Base-by-base conservation (phyloP, 305 asterid species). In the Fraxinus albicans region DNA sequence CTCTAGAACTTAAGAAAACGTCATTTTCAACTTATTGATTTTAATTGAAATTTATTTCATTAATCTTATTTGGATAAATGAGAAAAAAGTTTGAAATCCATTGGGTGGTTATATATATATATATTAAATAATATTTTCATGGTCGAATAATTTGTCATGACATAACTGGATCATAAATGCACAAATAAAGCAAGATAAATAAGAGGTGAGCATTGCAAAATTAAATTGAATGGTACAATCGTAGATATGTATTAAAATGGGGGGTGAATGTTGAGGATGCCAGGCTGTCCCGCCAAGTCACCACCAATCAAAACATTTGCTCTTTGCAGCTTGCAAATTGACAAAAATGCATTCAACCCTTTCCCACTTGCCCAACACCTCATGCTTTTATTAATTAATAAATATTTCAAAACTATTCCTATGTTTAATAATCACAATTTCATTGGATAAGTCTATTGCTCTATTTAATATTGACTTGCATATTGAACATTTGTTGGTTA, bases 241-340 rank as follows among this genome's bases (percentile, higher is more conserved):
- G 94, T 90, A 85, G 85, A 87, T 85, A 86, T 9, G 27, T 29
- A 9, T 7, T 13, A 79, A 79, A 38, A 55, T 7, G 31, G 58
- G 86, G 91, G 86, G 74, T 9, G 23, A 79, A 80, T 27, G 81
- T 38, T 73, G 60, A 76, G 79, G 17, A 8, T 76, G 91, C 90
- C 93, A 93, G 93, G 35, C 91, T 90, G 93, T 91, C 94, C 88
- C 91, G 91, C 93, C 92, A 84, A 84, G 81, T 77, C 85, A 75
- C 69, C 2, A 50, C 63, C 63, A 50, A 17, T 15, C 21, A 50
- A 15, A 50, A 50, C 63, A 69, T 38, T 44, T 60, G 76, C 42
- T 25, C n/a, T 76, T 15, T 55, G 75, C 73, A 73, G 35, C 58
- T 80, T 42, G 76, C 83, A 73, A 80, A 81, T 67, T 76, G 44